These are phyloP conservation scores for Salix arbutifolia DNA, from an alignment of 345 rosid genomes.

Conservation along the genomic window DNA sequence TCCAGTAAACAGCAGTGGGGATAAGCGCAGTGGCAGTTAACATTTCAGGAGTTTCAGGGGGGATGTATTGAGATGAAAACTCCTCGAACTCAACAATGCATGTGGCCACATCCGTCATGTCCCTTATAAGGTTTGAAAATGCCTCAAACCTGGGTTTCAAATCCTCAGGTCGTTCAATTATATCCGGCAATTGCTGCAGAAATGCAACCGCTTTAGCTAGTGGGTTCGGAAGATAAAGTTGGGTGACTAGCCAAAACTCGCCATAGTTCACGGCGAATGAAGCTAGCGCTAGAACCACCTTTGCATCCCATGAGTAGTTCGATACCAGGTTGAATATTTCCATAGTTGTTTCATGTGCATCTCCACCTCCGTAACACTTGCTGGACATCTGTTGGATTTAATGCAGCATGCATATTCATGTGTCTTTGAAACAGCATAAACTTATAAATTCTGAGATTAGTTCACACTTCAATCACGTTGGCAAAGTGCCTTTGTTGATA, in stretches of 20 bases:
- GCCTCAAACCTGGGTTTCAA: conserved; percentile 34
- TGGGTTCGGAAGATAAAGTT: conserved; percentile 19
- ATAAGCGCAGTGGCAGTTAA: conserved; percentile 36
- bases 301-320: conserved; percentile 26
- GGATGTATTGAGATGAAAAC: conserved; percentile 44
- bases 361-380: conserved; percentile 20
- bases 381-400: conserved; percentile 12
- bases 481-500: no score
- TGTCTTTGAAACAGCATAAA: neutral
- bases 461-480: no score
- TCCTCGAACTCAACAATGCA: conserved; percentile 45
- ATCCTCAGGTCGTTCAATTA: conserved; percentile 12
- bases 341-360: conserved; percentile 20
- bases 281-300: conserved; percentile 20
- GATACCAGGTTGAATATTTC: conserved; percentile 19
- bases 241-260: conserved; percentile 21
- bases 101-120: conserved; percentile 49
- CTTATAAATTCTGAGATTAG: neutral
- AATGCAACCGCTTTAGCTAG: conserved; percentile 17
- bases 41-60: conserved; percentile 18
- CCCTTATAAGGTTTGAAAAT: conserved; percentile 34
- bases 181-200: conserved; percentile 21
- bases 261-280: conserved; percentile 25
- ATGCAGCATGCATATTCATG: neutral
- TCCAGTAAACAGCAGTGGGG: conserved; percentile 54